Evolutionary conservation across 768 basidiomycete species (phyloP), one percentile per base, ranked within the genome.

Genomic region (Pisolithus albus): DNA sequence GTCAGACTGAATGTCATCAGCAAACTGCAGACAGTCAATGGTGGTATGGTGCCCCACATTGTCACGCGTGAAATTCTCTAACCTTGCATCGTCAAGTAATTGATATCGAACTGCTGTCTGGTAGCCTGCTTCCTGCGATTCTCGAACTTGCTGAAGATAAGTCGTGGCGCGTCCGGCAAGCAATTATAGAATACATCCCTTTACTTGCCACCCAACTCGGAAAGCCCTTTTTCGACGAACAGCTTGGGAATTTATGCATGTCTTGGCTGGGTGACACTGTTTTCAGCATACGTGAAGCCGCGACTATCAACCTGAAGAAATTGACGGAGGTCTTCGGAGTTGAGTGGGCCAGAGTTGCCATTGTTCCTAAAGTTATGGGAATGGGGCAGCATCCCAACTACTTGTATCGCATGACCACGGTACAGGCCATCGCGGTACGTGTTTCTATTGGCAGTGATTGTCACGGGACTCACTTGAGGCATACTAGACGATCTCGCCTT

Each of bases 181-280:
- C 96, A 7, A 98, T 99, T 73, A 99, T 99, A 70, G 96, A 98
- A 70, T 97, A 99, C 72, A 89, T 99, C 60, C 96, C 96, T n/a
- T 81, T 98, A 19, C 86, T 99, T 43, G 94, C 96, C 40, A 93
- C 87, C n/a, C 96, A 99, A 66, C 80, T 99, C 51, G 96, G 96
- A 49, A 91, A 91, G 61, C 77, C 86, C 24, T 98, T 98, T 74
- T 99, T 99, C 67, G 94, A 99, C 68, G 96, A 98, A 62, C 92
- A 95, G 67, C 81, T 99, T 41, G 91, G 89, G 24, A 92, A 89
- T 62, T 76, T 99, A 26, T 99, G 96, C 76, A 96, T 99, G 94
- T 91, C 90, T 7, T 99, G 96, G 96, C 70, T 99, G 56, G 94
- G 94, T 7, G 96, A 99, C 69, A 96, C 90, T 32, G 96, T 99